These are phyloP conservation scores for Phytophthora quininea DNA, from an alignment of 352 stramenopile genomes.

Conservation along the genomic window DNA sequence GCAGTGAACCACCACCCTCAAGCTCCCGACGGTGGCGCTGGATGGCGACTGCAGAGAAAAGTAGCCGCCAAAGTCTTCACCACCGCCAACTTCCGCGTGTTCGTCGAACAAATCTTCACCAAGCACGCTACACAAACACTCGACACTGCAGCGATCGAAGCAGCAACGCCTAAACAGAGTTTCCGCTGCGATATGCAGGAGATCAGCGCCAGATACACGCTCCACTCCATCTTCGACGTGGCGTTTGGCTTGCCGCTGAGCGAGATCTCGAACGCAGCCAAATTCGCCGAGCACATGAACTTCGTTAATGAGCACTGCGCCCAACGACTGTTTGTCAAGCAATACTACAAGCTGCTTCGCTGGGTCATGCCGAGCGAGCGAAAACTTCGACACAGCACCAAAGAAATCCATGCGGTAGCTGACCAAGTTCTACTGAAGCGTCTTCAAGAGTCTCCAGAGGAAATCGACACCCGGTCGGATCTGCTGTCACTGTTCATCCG, in stretches of 20 bases:
- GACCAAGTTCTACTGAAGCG: constrained; percentile 51
- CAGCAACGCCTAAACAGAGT: background rate
- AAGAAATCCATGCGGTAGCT: constrained; percentile 44
- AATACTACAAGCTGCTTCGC: constrained; percentile 64
- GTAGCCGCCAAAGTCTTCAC: constrained; percentile 90
- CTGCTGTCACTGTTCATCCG: constrained; percentile 65
- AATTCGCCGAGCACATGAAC: constrained; percentile 57
- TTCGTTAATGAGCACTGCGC: constrained; percentile 65
- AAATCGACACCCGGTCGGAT: constrained; percentile 42
- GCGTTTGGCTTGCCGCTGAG: constrained; percentile 53
- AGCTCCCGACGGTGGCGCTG: constrained; percentile 53
- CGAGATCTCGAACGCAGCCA: constrained; percentile 31
- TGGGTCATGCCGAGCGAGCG: constrained; percentile 72
- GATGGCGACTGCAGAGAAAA: constrained; percentile 82
- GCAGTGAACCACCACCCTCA: constrained; percentile 71
- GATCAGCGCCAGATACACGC: constrained; percentile 54
- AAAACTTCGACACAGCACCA: constrained; percentile 32
- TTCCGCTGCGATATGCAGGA: constrained; percentile 60
- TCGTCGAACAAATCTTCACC: constrained; percentile 53
- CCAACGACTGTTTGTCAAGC: constrained; percentile 61
- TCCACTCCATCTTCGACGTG: constrained; percentile 66
- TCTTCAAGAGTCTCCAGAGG: constrained; percentile 37
- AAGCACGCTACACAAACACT: constrained; percentile 45
- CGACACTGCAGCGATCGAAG: constrained; percentile 10
- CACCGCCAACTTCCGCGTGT: constrained; percentile 56